A percentile compares a stretch with the other conserved stretches of the same genome.
Evolutionary conservation across 78 protist species (phyloP).

Genomic region (Dictyostelium brefeldianum): DNA sequence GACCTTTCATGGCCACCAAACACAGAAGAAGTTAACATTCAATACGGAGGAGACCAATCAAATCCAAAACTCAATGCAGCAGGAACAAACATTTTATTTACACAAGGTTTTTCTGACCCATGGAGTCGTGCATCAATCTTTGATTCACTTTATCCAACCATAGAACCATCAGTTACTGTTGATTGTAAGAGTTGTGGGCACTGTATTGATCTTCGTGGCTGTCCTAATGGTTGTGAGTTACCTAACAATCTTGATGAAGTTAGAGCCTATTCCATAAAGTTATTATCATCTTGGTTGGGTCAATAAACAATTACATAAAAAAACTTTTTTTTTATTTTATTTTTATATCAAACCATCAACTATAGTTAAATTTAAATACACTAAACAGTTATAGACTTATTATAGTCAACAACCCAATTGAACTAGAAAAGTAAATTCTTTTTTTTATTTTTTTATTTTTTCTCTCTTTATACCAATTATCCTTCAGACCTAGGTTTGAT

Average conservation of each 20-base stretch:
- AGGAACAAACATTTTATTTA: slow-evolving; percentile 60
- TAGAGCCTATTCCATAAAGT: slow-evolving; percentile 8
- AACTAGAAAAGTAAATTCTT: no score
- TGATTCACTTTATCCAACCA: background rate
- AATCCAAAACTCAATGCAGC: slow-evolving; percentile 33
- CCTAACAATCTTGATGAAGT: slow-evolving; percentile 70
- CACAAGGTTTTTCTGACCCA: slow-evolving; percentile 49
- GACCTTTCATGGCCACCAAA: slow-evolving; percentile 48
- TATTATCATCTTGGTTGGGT: slow-evolving; percentile 31
- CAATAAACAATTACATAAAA: no score
- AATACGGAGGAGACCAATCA: slow-evolving; percentile 80
- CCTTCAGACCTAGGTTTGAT: no score
- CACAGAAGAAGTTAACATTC: slow-evolving; percentile 11
- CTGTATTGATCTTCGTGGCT: slow-evolving; percentile 61
- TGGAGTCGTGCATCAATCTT: slow-evolving; percentile 60
- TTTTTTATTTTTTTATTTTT: no score
- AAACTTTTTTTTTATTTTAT: no score
- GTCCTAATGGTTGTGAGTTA: slow-evolving; percentile 63
- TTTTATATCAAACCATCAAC: no score
- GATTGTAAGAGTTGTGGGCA: slow-evolving; percentile 69
- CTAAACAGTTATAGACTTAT: no score
- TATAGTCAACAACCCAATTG: no score
- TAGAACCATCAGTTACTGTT: slow-evolving; percentile 20
- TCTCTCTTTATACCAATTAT: no score
- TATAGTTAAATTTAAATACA: no score